Evolutionary conservation across 371 early-diverging fungal genomes (phyloP).

Genomic region (Rhizomucor miehei): DNA sequence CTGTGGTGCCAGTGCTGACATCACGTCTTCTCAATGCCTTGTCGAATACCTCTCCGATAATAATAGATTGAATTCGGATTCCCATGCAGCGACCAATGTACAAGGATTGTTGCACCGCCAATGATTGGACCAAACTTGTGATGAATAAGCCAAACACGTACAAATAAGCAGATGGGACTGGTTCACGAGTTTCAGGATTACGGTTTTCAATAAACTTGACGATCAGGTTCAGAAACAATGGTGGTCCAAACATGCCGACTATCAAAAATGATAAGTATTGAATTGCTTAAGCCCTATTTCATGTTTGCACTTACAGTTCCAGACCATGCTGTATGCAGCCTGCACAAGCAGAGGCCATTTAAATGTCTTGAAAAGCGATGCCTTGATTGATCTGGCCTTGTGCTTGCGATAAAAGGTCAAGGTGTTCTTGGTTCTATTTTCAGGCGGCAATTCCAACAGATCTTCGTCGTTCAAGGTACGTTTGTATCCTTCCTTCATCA

Average conservation of each 20-base stretch:
- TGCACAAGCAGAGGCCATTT: conserved; percentile 32
- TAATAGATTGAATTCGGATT: conserved; percentile 55
- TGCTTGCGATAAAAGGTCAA: conserved; percentile 16
- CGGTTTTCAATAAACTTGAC: conserved; percentile 52
- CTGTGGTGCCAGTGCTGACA: conserved; percentile 4
- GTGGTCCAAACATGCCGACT: conserved; percentile 52
- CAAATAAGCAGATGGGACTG: conserved; percentile 44
- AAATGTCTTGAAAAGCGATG: conserved; percentile 33
- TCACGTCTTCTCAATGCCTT: conserved; percentile 59
- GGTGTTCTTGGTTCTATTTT: conserved; percentile 33
- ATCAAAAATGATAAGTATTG: neutral
- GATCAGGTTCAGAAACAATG: conserved; percentile 55
- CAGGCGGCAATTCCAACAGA: conserved; percentile 37
- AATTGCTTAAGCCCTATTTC: neutral
- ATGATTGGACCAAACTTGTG: conserved; percentile 41
- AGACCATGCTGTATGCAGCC: conserved; percentile 43
- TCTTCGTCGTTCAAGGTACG: conserved; percentile 51
- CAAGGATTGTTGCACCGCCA: conserved; percentile 48
- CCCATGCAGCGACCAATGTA: conserved; percentile 54
- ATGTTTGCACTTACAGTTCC: conserved; percentile 21
- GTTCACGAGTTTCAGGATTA: conserved; percentile 20
- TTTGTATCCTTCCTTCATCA: conserved; percentile 50
- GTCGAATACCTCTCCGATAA: conserved; percentile 56
- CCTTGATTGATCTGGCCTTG: conserved; percentile 9
- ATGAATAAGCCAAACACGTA: conserved; percentile 62